Evolutionary conservation across 2,329 filamentous ascomycete species (phyloP), one percentile per base, ranked within the genome.

Genomic region (Xylariaceae sp.): DNA sequence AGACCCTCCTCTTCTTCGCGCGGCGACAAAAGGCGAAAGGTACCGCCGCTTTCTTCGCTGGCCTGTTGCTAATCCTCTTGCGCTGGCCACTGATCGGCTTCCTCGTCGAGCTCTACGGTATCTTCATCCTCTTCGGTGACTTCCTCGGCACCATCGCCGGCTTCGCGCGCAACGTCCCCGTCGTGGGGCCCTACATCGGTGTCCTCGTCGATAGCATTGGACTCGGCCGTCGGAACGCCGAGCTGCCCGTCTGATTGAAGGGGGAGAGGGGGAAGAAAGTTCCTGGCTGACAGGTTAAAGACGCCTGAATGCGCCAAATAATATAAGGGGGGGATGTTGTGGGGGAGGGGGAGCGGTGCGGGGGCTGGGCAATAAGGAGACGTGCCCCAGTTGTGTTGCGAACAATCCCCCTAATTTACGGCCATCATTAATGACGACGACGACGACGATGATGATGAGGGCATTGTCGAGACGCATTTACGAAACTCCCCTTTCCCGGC

Each of bases 1-100:
- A 96, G 71, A 97, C 94, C 0, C 78, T 92, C 60, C 78, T 88
- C 70, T 99, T 99, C 84, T 99, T 99, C 77, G 89, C 91, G 50
- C 87, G 94, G 58, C 86, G 85, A 65, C 90, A 96, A 70, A 99
- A 99, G 73, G 83, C 89, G 66, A 91, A 91, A 69, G 94, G 94
- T 61, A 96, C 90, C 0, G 86, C 85, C 3, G 91, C 91, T 12
- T 99, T 99, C 75, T 86, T 88, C 65, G 76, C 77, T 3, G 94
- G 94, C 11, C 87, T 99, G 40, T 67, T 85, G 7, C 80, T 99
- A 19, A 99, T 99, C 64, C 76, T 99, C 40, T 71, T 96, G 67
- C 83, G 88, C 58, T 99, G 94, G 91, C 88, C 94, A 0, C 80
- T 99, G 53, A 81, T 94, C 59, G 94, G 94, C 31, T 99, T 99